Percentiles rank a stretch among this genome's conserved stretches.
Conservation (phyloP, 352 stramenopile genomes). For the Phytophthora parvispora region DNA sequence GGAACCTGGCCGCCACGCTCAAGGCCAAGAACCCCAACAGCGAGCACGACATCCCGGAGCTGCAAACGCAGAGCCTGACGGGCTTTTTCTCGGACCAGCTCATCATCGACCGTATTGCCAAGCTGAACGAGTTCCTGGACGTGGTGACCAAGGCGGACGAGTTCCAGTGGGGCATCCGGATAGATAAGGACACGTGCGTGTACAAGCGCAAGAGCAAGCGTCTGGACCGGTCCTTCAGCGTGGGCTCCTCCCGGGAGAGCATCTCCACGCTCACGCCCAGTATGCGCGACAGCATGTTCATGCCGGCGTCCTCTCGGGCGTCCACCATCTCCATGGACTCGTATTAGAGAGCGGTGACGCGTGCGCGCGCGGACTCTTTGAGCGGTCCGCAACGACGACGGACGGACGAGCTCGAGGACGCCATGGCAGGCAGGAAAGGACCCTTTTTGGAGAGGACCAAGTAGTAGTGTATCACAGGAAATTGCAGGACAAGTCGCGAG, state of each 20-base stretch:
- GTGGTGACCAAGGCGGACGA: conserved; percentile 87
- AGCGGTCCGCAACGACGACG: conserved; percentile 2
- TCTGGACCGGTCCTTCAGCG: conserved; percentile 70
- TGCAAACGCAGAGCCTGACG: conserved; percentile 87
- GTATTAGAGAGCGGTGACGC: conserved; percentile 32
- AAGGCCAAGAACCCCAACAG: conserved; percentile 85
- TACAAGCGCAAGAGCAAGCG: conserved; percentile 92
- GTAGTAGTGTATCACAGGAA: conserved; percentile 51
- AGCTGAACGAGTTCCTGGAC: conserved; percentile 90
- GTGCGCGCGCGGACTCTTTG: neutral
- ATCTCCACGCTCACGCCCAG: conserved; percentile 83
- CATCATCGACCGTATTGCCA: conserved; percentile 88
- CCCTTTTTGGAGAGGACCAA: conserved; percentile 26
- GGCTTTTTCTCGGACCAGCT: conserved; percentile 89
- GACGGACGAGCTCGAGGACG: conserved; percentile 10
- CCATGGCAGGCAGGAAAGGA: neutral
- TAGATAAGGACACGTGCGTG: conserved; percentile 92
- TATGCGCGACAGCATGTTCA: conserved; percentile 84
- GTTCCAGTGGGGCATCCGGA: conserved; percentile 92
- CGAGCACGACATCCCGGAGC: conserved; percentile 80
- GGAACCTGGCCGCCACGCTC: conserved; percentile 82
- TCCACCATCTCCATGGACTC: conserved; percentile 80
- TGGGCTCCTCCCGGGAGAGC: conserved; percentile 75
- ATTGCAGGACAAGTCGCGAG: conserved; percentile 24
- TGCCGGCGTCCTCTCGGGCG: conserved; percentile 57